These are phyloP conservation scores for Esteya vermicola DNA, from an alignment of 2,329 filamentous ascomycete species.

Conservation along the genomic window DNA sequence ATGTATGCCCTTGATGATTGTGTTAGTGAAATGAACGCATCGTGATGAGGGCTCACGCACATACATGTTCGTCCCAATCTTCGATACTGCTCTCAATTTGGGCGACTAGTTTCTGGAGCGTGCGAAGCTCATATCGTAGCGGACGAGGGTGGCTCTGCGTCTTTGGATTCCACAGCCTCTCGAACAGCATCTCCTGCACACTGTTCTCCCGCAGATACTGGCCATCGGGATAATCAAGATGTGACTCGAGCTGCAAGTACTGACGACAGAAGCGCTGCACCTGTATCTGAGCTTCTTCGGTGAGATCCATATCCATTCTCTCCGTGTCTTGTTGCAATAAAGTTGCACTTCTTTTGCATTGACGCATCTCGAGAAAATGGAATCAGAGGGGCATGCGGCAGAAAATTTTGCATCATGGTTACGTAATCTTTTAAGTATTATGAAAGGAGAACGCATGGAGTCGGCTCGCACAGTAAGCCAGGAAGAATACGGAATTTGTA, in stretches of 20 bases:
- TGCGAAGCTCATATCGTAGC: conserved; percentile 51
- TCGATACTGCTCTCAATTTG: conserved; percentile 60
- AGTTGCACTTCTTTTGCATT: too few relatives aligned
- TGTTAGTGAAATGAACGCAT: neutral
- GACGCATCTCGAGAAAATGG: too few relatives aligned
- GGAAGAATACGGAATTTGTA: too few relatives aligned
- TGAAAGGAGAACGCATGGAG: too few relatives aligned
- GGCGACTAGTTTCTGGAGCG: conserved; percentile 58
- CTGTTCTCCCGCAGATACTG: conserved; percentile 53
- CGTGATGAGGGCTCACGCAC: conserved; percentile 18
- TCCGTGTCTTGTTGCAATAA: too few relatives aligned
- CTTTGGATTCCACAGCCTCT: conserved; percentile 34
- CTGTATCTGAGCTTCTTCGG: too few relatives aligned
- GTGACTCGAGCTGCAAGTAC: conserved; percentile 61
- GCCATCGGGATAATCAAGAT: conserved; percentile 45
- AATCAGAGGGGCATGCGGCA: too few relatives aligned
- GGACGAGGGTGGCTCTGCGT: conserved; percentile 30
- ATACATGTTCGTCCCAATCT: conserved; percentile 80
- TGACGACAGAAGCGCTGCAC: conserved; percentile 45
- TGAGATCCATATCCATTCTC: too few relatives aligned
- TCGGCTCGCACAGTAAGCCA: too few relatives aligned
- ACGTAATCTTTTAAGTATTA: too few relatives aligned
- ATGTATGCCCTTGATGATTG: neutral
- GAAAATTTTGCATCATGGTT: too few relatives aligned
- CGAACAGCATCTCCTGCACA: conserved; percentile 41